Conservation (phyloP, 306 rosid species). For the Vigna angularis region DNA sequence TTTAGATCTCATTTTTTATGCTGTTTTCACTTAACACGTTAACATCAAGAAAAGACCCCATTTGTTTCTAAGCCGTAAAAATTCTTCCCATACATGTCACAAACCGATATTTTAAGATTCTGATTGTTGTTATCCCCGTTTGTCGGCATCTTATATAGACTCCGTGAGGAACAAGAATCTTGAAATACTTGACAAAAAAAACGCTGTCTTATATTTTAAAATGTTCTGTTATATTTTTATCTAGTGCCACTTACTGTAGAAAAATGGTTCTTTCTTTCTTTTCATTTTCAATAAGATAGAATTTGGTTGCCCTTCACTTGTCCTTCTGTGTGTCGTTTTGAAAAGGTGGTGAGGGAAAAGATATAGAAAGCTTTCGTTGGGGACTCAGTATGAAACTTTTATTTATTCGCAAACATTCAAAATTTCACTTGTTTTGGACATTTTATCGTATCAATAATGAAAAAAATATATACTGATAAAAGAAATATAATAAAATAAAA, state of each 20-base stretch:
- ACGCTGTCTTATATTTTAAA: neutral
- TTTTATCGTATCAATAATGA: neutral
- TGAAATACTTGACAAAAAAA: conserved; percentile 16
- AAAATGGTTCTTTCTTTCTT: neutral
- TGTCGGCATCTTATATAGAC: conserved; percentile 29
- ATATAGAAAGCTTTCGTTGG: neutral
- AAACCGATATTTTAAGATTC: conserved; percentile 32
- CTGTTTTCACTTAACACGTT: neutral
- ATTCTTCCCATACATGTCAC: neutral
- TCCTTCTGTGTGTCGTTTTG: conserved; percentile 27
- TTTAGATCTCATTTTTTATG: neutral
- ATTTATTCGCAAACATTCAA: neutral
- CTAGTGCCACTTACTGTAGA: neutral
- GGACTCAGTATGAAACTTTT: neutral
- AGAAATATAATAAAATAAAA: neutral
- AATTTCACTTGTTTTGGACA: neutral
- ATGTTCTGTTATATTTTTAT: neutral
- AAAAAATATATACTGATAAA: neutral
- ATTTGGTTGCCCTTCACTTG: conserved; percentile 10
- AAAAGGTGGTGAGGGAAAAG: neutral
- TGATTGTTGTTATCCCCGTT: conserved; percentile 3
- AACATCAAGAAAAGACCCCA: conserved; percentile 12
- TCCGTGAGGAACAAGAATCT: conserved; percentile 22
- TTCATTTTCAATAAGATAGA: neutral
- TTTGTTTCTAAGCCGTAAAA: conserved; percentile 16